Evolutionary conservation across 163 green algal species (phyloP).

Genomic region (Picocystis sp.): DNA sequence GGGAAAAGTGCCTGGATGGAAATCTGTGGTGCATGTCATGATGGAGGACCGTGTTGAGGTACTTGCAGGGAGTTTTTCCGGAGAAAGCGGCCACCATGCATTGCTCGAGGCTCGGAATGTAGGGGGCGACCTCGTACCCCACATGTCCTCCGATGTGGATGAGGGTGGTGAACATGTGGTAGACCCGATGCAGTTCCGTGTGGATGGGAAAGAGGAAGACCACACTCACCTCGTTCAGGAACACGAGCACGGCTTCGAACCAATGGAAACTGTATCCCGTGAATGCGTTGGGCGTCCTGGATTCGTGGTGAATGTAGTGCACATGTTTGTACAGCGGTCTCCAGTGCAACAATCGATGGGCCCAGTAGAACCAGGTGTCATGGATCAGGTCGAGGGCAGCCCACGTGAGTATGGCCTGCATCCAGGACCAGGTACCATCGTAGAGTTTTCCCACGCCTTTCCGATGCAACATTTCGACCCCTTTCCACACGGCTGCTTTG

Average conservation of each 20-base stretch:
- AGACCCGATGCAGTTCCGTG: constrained; percentile 49
- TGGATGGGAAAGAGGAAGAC: constrained; percentile 69
- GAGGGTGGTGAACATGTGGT: constrained; percentile 68
- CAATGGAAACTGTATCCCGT: constrained; percentile 58
- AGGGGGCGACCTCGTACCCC: constrained; percentile 72
- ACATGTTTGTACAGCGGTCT: constrained; percentile 52
- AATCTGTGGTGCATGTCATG: constrained; percentile 83
- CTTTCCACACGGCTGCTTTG: constrained; percentile 53
- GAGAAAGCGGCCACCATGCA: constrained; percentile 10
- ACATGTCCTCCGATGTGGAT: constrained; percentile 72
- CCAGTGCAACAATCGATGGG: constrained; percentile 69
- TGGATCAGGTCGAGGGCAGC: constrained; percentile 63
- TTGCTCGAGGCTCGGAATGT: constrained; percentile 52
- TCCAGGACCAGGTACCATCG: constrained; percentile 5
- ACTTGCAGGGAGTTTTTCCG: constrained; percentile 2
- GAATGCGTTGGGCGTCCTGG: constrained; percentile 41
- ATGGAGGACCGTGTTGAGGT: constrained; percentile 73
- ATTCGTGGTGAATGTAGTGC: constrained; percentile 69
- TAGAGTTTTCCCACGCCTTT: constrained; percentile 39
- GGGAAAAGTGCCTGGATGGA: constrained; percentile 57
- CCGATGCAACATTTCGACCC: constrained; percentile 52
- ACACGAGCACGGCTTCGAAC: constrained; percentile 62
- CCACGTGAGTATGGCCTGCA: constrained; percentile 40
- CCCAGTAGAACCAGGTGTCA: constrained; percentile 86
- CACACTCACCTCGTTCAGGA: constrained; percentile 74